phyloP scores from a whole-genome alignment of 2,329 filamentous ascomycete genomes.

The Alternaria incomplexa region DNA sequence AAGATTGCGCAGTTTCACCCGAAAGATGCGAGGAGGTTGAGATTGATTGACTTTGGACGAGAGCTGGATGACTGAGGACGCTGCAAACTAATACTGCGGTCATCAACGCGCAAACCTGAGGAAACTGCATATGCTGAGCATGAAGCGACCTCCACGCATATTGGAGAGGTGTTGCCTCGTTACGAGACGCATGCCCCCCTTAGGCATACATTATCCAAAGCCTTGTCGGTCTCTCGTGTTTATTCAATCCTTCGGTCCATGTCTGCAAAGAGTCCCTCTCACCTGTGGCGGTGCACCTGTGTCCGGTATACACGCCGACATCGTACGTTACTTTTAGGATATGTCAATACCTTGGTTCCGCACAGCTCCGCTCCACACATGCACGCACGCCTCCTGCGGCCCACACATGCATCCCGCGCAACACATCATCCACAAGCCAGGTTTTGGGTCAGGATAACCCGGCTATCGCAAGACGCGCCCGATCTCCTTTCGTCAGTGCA shows the following conservation, averaged over 20 bases:
- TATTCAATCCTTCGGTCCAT: not conserved
- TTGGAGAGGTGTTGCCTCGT: not conserved
- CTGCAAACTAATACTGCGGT: not conserved
- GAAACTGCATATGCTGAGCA: not conserved
- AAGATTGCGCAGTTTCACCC: constrained; percentile 64
- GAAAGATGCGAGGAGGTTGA: constrained; percentile 58
- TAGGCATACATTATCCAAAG: not conserved
- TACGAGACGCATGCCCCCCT: not conserved
- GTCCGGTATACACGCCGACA: not conserved
- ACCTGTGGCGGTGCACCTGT: constrained; percentile 14
- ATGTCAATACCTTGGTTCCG: constrained; percentile 4
- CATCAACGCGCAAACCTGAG: not conserved
- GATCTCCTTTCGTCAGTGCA: not conserved
- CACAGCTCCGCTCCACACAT: not conserved
- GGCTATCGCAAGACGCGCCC: not conserved
- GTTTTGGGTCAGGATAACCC: constrained; percentile 6
- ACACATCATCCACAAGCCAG: constrained; percentile 2
- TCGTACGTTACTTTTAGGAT: not conserved
- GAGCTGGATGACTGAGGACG: constrained; percentile 44
- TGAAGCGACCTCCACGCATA: not conserved
- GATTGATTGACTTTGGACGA: constrained; percentile 60
- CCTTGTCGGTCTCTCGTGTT: not conserved
- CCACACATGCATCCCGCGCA: not conserved
- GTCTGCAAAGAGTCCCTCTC: not conserved
- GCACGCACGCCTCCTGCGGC: constrained; percentile 1